Evolutionary conservation across 768 basidiomycete genomes (phyloP).

Genomic region (Panellus pusillus): DNA sequence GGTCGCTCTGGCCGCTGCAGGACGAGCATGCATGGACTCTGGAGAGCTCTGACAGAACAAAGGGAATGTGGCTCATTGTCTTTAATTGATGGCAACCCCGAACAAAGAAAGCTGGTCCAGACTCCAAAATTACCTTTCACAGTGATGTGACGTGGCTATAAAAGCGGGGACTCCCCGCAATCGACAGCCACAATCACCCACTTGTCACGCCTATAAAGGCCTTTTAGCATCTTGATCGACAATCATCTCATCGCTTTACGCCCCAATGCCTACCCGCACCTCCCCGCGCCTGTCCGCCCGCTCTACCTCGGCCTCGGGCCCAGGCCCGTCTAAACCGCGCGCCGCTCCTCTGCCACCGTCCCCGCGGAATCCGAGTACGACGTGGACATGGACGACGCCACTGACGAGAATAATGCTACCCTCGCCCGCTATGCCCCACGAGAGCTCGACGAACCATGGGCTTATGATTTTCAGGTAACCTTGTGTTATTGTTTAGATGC

Average conservation of each 20-base stretch:
- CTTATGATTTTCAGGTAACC: slow-evolving; percentile 52
- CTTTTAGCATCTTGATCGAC: slow-evolving; percentile 6
- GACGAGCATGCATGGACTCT: not conserved
- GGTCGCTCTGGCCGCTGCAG: not conserved
- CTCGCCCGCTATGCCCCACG: not conserved
- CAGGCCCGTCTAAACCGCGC: slow-evolving; percentile 8
- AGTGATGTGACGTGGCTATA: slow-evolving; percentile 15
- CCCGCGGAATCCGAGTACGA: slow-evolving; percentile 6
- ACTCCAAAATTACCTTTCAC: slow-evolving; percentile 10
- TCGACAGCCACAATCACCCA: slow-evolving; percentile 6
- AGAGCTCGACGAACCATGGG: slow-evolving; percentile 50
- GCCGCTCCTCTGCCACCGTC: not conserved
- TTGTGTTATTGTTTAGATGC: not conserved
- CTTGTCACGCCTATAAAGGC: slow-evolving; percentile 18
- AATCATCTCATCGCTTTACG: slow-evolving; percentile 6
- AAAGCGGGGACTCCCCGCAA: slow-evolving; percentile 2
- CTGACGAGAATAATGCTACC: slow-evolving; percentile 5
- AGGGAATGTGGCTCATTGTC: slow-evolving; percentile 14
- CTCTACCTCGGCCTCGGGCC: not conserved
- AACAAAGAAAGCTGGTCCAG: slow-evolving; percentile 6
- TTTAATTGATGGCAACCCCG: slow-evolving; percentile 8
- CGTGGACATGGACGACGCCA: slow-evolving; percentile 6
- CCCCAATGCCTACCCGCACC: slow-evolving; percentile 17
- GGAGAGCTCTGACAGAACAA: slow-evolving; percentile 6
- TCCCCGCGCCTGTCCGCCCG: slow-evolving; percentile 2